These are phyloP conservation scores for Aspergillus brasiliensis DNA, from an alignment of 2,329 filamentous ascomycete genomes.

Conservation along the genomic window DNA sequence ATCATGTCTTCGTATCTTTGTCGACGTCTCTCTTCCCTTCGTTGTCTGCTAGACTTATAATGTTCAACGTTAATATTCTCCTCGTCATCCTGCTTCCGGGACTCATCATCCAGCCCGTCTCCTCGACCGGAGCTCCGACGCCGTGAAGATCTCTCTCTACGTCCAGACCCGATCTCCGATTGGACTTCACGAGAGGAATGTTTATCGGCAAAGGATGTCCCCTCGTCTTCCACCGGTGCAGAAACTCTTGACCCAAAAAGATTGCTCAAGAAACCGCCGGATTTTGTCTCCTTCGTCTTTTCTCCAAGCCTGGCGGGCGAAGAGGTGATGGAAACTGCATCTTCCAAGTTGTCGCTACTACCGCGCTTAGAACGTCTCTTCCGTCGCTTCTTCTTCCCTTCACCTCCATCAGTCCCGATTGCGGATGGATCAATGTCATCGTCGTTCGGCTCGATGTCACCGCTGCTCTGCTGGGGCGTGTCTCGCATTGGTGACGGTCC, in stretches of 20 bases:
- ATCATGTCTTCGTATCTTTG: slow-evolving; percentile 41
- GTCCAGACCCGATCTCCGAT: slow-evolving; percentile 41
- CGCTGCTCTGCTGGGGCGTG: slow-evolving; percentile 23
- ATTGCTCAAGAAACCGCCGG: slow-evolving; percentile 38
- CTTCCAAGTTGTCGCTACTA: slow-evolving; percentile 36
- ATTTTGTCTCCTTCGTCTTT: slow-evolving; percentile 35
- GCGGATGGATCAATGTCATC: slow-evolving; percentile 9
- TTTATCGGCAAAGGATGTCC: slow-evolving; percentile 32
- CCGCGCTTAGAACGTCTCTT: slow-evolving; percentile 32
- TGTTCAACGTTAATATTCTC: slow-evolving; percentile 39
- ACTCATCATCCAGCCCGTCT: slow-evolving; percentile 39
- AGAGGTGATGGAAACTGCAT: slow-evolving; percentile 38
- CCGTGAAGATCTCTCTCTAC: slow-evolving; percentile 48
- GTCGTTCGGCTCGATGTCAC: slow-evolving; percentile 25
- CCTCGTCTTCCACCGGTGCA: slow-evolving; percentile 29
- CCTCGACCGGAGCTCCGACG: slow-evolving; percentile 44
- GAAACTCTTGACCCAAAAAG: slow-evolving; percentile 43
- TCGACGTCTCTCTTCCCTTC: slow-evolving; percentile 40
- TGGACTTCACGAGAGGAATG: slow-evolving; percentile 34
- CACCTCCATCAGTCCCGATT: slow-evolving; percentile 19
- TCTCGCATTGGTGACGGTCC: slow-evolving; percentile 19
- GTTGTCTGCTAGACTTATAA: slow-evolving; percentile 35
- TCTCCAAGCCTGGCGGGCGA: slow-evolving; percentile 36
- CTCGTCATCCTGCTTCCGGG: slow-evolving; percentile 39
- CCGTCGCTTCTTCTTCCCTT: slow-evolving; percentile 29